phyloP scores from a whole-genome alignment of 2,329 filamentous ascomycete species.

The Verticillium albo-atrum region DNA sequence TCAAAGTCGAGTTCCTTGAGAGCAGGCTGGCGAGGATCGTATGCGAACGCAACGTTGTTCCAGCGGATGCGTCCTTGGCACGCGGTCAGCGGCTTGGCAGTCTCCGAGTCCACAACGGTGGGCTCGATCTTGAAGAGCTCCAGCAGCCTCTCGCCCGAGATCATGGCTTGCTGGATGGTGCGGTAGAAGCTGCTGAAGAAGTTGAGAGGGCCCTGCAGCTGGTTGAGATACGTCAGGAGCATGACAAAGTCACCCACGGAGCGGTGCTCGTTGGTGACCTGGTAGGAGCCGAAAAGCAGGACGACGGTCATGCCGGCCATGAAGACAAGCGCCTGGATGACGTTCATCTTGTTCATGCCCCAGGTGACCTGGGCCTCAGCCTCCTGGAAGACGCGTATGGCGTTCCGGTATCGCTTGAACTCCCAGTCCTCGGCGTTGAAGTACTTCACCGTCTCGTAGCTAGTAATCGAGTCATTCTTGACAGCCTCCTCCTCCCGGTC shows the following conservation, averaged over 20 bases:
- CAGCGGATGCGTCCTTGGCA: conserved; percentile 84
- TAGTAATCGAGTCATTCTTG: conserved; percentile 97
- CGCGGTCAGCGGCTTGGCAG: conserved; percentile 55
- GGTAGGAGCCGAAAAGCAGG: conserved; percentile 71
- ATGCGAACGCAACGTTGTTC: conserved; percentile 85
- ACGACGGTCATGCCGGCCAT: conserved; percentile 70
- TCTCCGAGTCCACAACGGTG: conserved; percentile 75
- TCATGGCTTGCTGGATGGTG: conserved; percentile 94
- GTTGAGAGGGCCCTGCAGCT: conserved; percentile 76
- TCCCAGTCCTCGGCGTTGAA: conserved; percentile 83
- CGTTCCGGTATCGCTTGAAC: conserved; percentile 66
- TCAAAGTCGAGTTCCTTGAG: conserved; percentile 80
- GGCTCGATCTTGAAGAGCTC: conserved; percentile 96
- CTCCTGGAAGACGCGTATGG: conserved; percentile 66
- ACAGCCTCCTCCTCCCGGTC: conserved; percentile 94
- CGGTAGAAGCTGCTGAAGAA: conserved; percentile 95
- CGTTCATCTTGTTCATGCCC: conserved; percentile 76
- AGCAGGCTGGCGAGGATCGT: conserved; percentile 81
- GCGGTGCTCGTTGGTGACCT: conserved; percentile 64
- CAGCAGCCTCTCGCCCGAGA: conserved; percentile 90
- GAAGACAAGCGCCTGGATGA: conserved; percentile 75
- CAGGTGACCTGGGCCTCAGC: conserved; percentile 74
- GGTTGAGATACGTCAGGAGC: conserved; percentile 72
- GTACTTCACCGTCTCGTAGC: conserved; percentile 94
- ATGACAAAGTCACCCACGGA: conserved; percentile 68